Conservation (phyloP, 108 stramenopile species). For the Nitzschia sp. region DNA sequence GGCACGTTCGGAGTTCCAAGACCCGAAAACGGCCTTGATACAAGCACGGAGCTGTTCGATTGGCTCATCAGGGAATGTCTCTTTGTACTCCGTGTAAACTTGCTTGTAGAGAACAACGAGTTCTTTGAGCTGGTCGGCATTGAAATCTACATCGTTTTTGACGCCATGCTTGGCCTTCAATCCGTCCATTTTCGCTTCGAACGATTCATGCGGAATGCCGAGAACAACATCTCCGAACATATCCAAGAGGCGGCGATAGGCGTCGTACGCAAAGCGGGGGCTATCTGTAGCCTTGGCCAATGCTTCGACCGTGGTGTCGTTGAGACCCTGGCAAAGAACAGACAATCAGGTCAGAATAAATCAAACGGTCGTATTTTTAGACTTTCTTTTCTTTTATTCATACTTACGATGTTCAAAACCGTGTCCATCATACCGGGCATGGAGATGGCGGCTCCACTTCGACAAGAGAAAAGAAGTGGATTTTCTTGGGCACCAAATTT, state of each 20-base stretch:
- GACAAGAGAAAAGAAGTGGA: constrained; percentile 64
- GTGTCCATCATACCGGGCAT: constrained; percentile 85
- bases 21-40: constrained; percentile 78
- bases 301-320: constrained; percentile 72
- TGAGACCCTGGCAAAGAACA: constrained; percentile 77
- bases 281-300: constrained; percentile 72
- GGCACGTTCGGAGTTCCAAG: constrained; percentile 84
- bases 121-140: constrained; percentile 53
- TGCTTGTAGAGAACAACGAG: constrained; percentile 61
- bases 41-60: constrained; percentile 69
- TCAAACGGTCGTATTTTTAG: no score
- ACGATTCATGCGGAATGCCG: constrained; percentile 72
- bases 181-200: constrained; percentile 65
- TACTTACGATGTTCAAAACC: constrained; percentile 68
- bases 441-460: constrained; percentile 65
- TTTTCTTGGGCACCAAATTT: constrained; percentile 57
- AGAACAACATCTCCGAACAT: constrained; percentile 86
- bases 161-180: constrained; percentile 52
- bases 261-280: constrained; percentile 79
- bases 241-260: constrained; percentile 80
- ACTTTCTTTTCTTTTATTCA: neutral
- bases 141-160: constrained; percentile 58
- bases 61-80: constrained; percentile 60
- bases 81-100: constrained; percentile 51
- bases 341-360: no score